These are phyloP conservation scores for Backusella tuberculispora DNA, from an alignment of 192 early-diverging fungal genomes.

Conservation along the genomic window DNA sequence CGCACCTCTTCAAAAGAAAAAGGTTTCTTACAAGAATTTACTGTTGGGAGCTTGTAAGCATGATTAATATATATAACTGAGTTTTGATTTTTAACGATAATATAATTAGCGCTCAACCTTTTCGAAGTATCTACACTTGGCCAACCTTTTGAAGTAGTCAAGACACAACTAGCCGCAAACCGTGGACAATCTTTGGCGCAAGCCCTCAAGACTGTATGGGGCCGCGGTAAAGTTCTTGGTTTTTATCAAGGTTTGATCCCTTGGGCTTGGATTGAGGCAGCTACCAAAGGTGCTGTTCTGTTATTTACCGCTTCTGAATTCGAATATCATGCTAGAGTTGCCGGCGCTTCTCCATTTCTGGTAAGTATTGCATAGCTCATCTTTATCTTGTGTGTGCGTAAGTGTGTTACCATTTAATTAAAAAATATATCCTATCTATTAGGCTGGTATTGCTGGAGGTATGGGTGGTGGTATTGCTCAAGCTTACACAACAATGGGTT, in stretches of 20 bases:
- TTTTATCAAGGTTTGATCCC: constrained; percentile 92
- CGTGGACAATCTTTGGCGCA: constrained; percentile 78
- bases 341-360: constrained; percentile 60
- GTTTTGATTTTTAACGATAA: not conserved
- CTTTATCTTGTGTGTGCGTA: constrained; percentile 19
- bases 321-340: constrained; percentile 53
- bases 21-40: constrained; percentile 84
- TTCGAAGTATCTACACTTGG: constrained; percentile 93
- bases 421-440: not conserved
- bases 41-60: constrained; percentile 80
- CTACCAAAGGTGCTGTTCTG: constrained; percentile 64
- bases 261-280: constrained; percentile 68
- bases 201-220: constrained; percentile 77
- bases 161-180: constrained; percentile 95
- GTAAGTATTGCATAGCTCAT: constrained; percentile 31
- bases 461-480: constrained; percentile 95
- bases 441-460: constrained; percentile 90
- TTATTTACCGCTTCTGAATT: constrained; percentile 66
- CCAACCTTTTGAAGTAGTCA: constrained; percentile 96
- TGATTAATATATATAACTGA: not conserved
- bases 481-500: constrained; percentile 99
- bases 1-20: constrained; percentile 74
- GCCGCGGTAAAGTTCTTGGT: constrained; percentile 85
- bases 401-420: not conserved
- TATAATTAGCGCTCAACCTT: constrained; percentile 59